Conservation (phyloP, 2,329 filamentous ascomycete genomes). For the Monosporascus ibericus region DNA sequence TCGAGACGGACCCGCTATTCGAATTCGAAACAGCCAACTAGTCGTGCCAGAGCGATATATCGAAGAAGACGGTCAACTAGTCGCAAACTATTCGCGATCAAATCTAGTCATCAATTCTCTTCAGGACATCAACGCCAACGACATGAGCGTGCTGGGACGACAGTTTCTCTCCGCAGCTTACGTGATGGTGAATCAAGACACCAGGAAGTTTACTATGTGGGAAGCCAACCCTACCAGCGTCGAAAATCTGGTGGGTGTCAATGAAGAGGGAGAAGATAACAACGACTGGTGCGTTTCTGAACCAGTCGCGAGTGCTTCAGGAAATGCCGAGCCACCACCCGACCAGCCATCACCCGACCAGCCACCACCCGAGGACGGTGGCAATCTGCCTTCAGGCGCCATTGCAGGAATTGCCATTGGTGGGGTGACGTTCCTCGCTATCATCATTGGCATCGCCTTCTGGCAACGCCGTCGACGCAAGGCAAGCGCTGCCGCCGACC, state of each 20-base stretch:
- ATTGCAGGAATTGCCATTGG: neutral
- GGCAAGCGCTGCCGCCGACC: neutral
- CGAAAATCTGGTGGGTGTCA: slow-evolving; percentile 6
- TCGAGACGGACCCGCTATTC: slow-evolving; percentile 9
- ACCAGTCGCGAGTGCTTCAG: neutral
- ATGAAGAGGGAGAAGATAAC: neutral
- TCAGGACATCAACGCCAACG: slow-evolving; percentile 13
- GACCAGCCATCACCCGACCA: neutral
- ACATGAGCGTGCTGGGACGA: slow-evolving; percentile 19
- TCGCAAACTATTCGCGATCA: slow-evolving; percentile 9
- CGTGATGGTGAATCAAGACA: slow-evolving; percentile 24
- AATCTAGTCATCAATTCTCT: slow-evolving; percentile 20
- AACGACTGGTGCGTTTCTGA: neutral
- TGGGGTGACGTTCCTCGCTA: neutral
- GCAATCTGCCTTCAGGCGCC: neutral
- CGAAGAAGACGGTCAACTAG: slow-evolving; percentile 9
- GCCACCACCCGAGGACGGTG: neutral
- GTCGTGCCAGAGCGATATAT: slow-evolving; percentile 21
- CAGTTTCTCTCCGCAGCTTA: slow-evolving; percentile 26
- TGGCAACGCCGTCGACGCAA: neutral
- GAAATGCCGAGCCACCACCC: too few species aligned
- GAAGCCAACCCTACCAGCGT: slow-evolving; percentile 4
- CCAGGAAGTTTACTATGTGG: slow-evolving; percentile 17
- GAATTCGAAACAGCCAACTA: slow-evolving; percentile 25
- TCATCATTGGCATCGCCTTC: neutral